phyloP scores from a whole-genome alignment of 1,139 yeast genomes.

The Geotrichum candidum region DNA sequence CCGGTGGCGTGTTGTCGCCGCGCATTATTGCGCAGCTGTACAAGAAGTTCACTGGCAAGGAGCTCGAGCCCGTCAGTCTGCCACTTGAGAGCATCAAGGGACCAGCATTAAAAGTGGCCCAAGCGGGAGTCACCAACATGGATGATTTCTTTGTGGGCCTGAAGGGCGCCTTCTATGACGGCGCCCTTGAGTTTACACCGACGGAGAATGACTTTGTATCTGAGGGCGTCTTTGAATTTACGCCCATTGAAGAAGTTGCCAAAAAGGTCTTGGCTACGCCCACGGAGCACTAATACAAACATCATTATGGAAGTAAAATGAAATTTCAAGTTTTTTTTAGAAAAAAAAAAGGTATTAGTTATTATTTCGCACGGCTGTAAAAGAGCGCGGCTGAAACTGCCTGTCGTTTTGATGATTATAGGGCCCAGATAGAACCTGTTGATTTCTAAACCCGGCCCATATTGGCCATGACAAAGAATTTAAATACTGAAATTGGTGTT shows the following conservation, averaged over 20 bases:
- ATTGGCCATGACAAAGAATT: too few relatives aligned
- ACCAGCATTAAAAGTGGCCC: not conserved
- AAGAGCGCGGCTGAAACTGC: too few relatives aligned
- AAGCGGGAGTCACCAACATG: not conserved
- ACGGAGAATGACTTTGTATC: conserved; percentile 4
- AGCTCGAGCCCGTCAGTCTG: not conserved
- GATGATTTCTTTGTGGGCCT: not conserved
- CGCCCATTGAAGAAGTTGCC: not conserved
- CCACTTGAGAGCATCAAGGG: not conserved
- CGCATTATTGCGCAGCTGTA: not conserved
- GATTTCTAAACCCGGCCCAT: too few relatives aligned
- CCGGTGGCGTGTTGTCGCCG: not conserved
- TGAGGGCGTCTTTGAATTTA: conserved; percentile 7
- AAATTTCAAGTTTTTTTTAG: too few relatives aligned
- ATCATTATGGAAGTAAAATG: too few relatives aligned
- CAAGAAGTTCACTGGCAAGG: not conserved
- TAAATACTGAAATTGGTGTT: too few relatives aligned
- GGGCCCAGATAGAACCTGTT: too few relatives aligned
- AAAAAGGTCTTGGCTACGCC: not conserved
- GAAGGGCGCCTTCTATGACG: not conserved
- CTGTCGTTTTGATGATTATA: too few relatives aligned
- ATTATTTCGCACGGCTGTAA: too few relatives aligned
- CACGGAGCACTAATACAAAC: too few relatives aligned
- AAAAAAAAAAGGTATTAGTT: not conserved
- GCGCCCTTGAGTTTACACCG: not conserved